A percentile compares a stretch with the other conserved stretches of the same genome.
phyloP scores from a whole-genome alignment of 2,329 filamentous ascomycete species.

The Aureobasidium melanogenum region DNA sequence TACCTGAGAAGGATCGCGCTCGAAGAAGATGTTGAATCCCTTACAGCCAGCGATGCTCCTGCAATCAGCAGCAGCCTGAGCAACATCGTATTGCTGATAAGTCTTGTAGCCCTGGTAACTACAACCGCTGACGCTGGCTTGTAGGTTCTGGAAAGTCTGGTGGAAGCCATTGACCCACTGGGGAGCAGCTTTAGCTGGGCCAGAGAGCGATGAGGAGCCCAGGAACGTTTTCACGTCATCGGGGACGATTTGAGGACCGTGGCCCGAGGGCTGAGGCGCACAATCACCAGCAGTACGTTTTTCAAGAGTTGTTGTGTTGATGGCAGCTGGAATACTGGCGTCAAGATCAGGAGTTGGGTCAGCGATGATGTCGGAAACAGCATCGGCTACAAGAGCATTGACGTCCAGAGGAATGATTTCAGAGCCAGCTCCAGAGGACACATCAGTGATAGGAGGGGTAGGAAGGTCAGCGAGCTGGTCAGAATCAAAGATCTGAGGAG shows the following conservation, averaged over 20 bases:
- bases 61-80: constrained; percentile 22
- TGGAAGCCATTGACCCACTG: not conserved
- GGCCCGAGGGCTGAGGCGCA: not conserved
- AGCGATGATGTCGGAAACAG: not conserved
- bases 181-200: not conserved
- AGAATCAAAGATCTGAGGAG: not conserved
- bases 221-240: not conserved
- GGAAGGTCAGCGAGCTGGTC: not conserved
- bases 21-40: constrained; percentile 29
- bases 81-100: constrained; percentile 23
- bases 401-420: not conserved
- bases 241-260: not conserved
- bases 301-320: not conserved
- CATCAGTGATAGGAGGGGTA: not conserved
- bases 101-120: constrained; percentile 24
- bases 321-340: not conserved
- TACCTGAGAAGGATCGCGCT: constrained; percentile 25
- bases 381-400: not conserved
- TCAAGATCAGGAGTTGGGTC: not conserved
- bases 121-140: constrained; percentile 4
- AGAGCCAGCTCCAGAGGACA: not conserved
- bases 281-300: not conserved
- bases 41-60: constrained; percentile 21
- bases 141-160: not conserved
- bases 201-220: not conserved